phyloP scores from a whole-genome alignment of 495 filamentous ascomycete genomes.

The Xylaria telfairii region DNA sequence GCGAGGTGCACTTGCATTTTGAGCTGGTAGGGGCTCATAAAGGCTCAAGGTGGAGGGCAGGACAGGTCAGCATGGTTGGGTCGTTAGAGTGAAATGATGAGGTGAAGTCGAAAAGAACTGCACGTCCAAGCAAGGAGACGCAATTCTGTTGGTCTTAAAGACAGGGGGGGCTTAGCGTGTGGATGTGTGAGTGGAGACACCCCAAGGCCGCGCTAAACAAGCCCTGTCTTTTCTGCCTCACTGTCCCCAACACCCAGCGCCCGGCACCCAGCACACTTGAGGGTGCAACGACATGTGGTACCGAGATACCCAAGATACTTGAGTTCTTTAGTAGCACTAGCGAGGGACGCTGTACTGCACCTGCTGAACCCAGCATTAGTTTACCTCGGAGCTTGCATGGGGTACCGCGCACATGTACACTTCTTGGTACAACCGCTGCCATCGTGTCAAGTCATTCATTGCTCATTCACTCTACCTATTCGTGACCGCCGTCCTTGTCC shows the following conservation, averaged over 20 bases:
- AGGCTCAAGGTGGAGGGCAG: background rate
- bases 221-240: slow-evolving; percentile 24
- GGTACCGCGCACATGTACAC: background rate
- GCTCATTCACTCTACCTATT: background rate
- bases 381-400: slow-evolving; percentile 5
- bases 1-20: background rate
- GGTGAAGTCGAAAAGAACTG: slow-evolving; percentile 46
- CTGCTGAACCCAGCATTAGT: slow-evolving; percentile 16
- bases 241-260: too few species aligned
- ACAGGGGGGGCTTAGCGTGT: slow-evolving; percentile 35
- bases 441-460: slow-evolving; percentile 22
- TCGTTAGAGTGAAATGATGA: slow-evolving; percentile 36
- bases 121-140: slow-evolving; percentile 40
- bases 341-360: background rate
- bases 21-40: slow-evolving; percentile 1
- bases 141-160: slow-evolving; percentile 40
- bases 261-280: background rate
- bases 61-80: slow-evolving; percentile 18
- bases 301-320: slow-evolving; percentile 13
- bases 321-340: background rate
- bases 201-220: slow-evolving; percentile 21
- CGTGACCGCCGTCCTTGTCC: background rate
- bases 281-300: slow-evolving; percentile 22
- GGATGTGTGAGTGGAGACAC: slow-evolving; percentile 26
- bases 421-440: slow-evolving; percentile 6